A percentile compares a stretch with the other conserved stretches of the same genome.
phyloP scores from a whole-genome alignment of 768 basidiomycete genomes.

The Rubroboletus satanas region DNA sequence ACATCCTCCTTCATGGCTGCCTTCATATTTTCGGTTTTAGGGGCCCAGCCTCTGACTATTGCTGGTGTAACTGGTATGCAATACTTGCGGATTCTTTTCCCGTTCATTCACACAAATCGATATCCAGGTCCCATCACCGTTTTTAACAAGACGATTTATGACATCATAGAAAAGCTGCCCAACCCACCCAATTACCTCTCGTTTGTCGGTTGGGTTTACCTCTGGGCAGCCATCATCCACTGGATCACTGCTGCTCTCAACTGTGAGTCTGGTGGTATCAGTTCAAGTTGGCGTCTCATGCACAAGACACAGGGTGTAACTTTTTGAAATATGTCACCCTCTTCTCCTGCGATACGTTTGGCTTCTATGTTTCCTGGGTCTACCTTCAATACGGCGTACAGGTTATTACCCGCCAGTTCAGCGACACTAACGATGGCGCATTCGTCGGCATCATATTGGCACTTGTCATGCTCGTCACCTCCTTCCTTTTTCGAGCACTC shows the following conservation, averaged over 20 bases:
- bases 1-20: conserved; percentile 86
- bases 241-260: conserved; percentile 79
- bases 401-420: conserved; percentile 72
- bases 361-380: conserved; percentile 89
- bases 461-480: conserved; percentile 67
- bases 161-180: conserved; percentile 56
- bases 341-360: conserved; percentile 90
- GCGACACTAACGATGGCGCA: conserved; percentile 40
- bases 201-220: conserved; percentile 89
- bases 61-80: conserved; percentile 79
- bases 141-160: conserved; percentile 85
- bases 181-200: conserved; percentile 74
- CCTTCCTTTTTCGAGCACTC: conserved; percentile 69
- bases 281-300: background rate
- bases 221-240: conserved; percentile 85
- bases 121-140: conserved; percentile 81
- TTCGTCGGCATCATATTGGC: conserved; percentile 71
- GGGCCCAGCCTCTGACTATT: conserved; percentile 88
- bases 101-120: background rate
- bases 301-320: conserved; percentile 56
- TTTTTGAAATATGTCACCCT: conserved; percentile 84
- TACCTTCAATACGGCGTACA: conserved; percentile 89
- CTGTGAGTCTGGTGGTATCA: conserved; percentile 41
- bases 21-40: conserved; percentile 80
- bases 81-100: background rate